Evolutionary conservation across 2,329 filamentous ascomycete genomes (phyloP).

Genomic region (Dothideomycetidae sp.): DNA sequence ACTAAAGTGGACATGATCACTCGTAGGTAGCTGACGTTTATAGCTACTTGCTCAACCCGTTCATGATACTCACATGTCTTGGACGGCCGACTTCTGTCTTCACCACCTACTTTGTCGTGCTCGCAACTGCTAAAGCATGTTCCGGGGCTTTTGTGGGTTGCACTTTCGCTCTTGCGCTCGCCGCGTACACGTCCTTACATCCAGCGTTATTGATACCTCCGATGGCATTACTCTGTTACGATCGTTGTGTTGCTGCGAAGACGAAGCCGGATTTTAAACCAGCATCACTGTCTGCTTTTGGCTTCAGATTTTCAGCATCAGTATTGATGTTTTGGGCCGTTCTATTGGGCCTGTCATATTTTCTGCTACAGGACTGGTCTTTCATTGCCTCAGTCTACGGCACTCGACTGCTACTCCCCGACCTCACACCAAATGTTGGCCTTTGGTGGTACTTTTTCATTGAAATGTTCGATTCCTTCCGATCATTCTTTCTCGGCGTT

Average conservation of each 20-base stretch:
- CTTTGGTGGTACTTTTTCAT: conserved; percentile 99
- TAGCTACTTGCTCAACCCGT: conserved; percentile 88
- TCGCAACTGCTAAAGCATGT: conserved; percentile 69
- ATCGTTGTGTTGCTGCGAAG: conserved; percentile 26
- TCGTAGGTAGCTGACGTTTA: background rate
- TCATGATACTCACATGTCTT: conserved; percentile 80
- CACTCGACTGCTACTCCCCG: conserved; percentile 77
- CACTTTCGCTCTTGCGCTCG: conserved; percentile 73
- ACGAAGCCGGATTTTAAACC: conserved; percentile 9
- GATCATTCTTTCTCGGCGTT: conserved; percentile 90
- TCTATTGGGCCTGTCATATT: conserved; percentile 56
- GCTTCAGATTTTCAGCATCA: conserved; percentile 38
- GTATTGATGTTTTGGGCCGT: conserved; percentile 43
- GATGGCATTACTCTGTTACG: conserved; percentile 65
- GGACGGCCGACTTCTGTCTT: conserved; percentile 81
- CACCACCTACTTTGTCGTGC: conserved; percentile 74
- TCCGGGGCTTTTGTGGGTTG: conserved; percentile 56
- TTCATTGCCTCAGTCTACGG: conserved; percentile 85
- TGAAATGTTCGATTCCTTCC: conserved; percentile 98
- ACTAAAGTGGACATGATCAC: conserved; percentile 13
- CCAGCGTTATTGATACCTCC: conserved; percentile 77
- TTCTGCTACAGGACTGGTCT: conserved; percentile 70
- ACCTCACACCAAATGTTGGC: conserved; percentile 87
- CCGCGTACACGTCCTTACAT: conserved; percentile 84
- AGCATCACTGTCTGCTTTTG: conserved; percentile 15